Evolutionary conservation across 2,329 filamentous ascomycete species (phyloP), one percentile per base, ranked within the genome.

Genomic region (Hypoxylon sp.): DNA sequence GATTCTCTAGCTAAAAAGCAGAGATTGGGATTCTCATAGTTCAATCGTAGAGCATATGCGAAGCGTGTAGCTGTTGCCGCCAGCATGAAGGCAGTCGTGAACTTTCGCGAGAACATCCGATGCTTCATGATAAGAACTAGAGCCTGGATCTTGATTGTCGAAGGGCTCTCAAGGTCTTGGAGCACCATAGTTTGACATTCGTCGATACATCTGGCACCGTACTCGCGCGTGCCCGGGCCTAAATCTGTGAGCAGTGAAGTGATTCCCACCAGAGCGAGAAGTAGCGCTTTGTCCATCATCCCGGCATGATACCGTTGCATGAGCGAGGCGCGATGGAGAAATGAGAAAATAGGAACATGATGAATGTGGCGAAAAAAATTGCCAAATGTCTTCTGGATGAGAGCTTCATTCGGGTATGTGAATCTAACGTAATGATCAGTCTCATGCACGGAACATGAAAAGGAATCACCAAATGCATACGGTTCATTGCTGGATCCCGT

Each of bases 301-400:
- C 79, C 80, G 3, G 78, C 75, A 56, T 81, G 77, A 63, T 82
- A 82, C 20, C 80, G 75, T 63, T 83, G 80, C 79, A 82, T 82
- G 16, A 83, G 75, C 2, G 81, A 83, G 8, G 80, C 79, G 17
- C 80, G 78, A 60, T 84, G 81, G 11, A 84, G 67, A 48, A 83
- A 84, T 7, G 79, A 81, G 68, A 80, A 81, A 59, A 80, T 79
- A 32, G 81, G 79, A 41, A 83, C 79, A 55, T 83, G 81, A 66
- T 83, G 80, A 29, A 83, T 74, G 61, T 83, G 78, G 30, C 78
- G 77, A 64, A 83, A 83, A 68, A 82, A 83, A 58, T 78, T 76
- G 60, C 79, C 79, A 57, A 83, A 81, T 4, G 79, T 79, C 27
- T 75, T 75, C 38, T 75, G 71, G 29, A 80, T 78, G 17, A 83